Base-by-base conservation (phyloP, 352 stramenopile species). In the Plasmopara halstedii region DNA sequence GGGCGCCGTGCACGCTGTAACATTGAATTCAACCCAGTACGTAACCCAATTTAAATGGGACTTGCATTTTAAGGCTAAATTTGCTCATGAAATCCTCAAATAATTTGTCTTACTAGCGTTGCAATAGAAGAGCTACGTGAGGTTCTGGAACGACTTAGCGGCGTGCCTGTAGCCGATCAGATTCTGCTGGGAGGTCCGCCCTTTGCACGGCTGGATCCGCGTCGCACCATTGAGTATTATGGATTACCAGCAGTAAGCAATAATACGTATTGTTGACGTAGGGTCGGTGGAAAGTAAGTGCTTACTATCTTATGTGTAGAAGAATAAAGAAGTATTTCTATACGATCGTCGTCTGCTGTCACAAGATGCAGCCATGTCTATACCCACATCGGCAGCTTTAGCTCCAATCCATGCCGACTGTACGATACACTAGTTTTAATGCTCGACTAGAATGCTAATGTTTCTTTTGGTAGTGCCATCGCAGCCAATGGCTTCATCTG, bases 331-430 rank as follows among this genome's bases (percentile, higher is more conserved):
- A 27, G 60, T 94, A 42, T 94, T 87, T 55, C 47, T 94, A 8
- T 94, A 94, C 47, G 82, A 94, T 44, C 72, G 79, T 3, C 71
- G 79, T 39, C 70, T 90, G 61, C 65, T 94, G 9, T 85, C 75
- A 41, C 74, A 78, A 54, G 78, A 89, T 22, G 55, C 62, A 23
- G 62, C 64, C 10, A 39, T 65, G 20, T 50, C 55, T 23, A 60
- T 67, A 26, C 29, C 58, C 0, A 59, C 63, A 1, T 53, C 56
- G 15, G 36, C 47, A 26, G 42, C 55, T 23, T 46, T 87, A 10
- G 37, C 70, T 45, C 67, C 75, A n/a, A 60, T 82, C 5, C 46
- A 70, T 22, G 57, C 80, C 31, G 46, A 78, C 42, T 59, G 64
- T 74, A 66, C 1, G 50, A 15, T 15, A n/a, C 47, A 26, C 2